Conservation (phyloP, 306 rosid species). For the Quercus dentata region DNA sequence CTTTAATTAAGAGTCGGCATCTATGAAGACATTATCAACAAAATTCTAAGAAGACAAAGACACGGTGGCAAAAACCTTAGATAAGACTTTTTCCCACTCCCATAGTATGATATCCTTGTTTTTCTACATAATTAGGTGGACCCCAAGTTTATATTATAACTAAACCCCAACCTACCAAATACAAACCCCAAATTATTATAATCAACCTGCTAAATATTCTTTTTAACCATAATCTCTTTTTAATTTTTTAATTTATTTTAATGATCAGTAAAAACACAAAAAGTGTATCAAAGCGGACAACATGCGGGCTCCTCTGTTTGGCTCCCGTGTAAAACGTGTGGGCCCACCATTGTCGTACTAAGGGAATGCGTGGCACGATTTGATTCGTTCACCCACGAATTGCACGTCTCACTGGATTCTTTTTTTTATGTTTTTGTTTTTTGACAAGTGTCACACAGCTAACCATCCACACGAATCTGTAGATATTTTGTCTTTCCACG, state of each 20-base stretch:
- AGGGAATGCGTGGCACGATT: constrained; percentile 10
- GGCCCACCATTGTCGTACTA: constrained; percentile 14
- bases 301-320: constrained; percentile 3
- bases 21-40: constrained; percentile 9
- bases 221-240: background rate
- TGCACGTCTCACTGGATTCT: constrained; percentile 8
- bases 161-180: constrained; percentile 11
- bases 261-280: background rate
- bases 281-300: background rate
- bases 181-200: background rate
- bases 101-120: constrained; percentile 7
- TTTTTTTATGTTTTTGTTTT: background rate
- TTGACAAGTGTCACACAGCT: background rate
- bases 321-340: constrained; percentile 33
- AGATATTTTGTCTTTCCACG: background rate
- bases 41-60: background rate
- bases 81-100: constrained; percentile 26
- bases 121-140: constrained; percentile 14
- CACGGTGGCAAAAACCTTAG: constrained; percentile 18
- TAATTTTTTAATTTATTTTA: background rate
- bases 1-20: background rate
- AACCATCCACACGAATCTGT: background rate
- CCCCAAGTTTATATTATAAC: background rate
- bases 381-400: constrained; percentile 22
- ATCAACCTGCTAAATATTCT: background rate